Evolutionary conservation across 495 filamentous ascomycete species (phyloP).

Genomic region (Neurospora tetrasperma): DNA sequence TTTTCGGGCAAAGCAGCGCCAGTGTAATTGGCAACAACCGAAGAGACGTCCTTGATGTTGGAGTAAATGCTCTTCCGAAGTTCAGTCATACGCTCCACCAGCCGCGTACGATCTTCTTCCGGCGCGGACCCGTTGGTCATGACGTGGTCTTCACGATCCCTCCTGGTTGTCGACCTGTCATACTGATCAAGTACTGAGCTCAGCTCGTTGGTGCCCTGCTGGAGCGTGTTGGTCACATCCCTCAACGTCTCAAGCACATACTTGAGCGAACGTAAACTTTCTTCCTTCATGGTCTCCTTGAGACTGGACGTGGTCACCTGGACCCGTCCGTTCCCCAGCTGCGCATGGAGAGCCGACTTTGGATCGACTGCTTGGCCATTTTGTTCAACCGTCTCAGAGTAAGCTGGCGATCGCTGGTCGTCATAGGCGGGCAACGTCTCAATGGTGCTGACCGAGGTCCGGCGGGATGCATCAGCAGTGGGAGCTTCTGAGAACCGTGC

Average conservation of each 20-base stretch:
- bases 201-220: conserved; percentile 55
- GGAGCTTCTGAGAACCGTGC: not conserved
- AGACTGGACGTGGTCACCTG: conserved; percentile 77
- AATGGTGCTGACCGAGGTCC: conserved; percentile 39
- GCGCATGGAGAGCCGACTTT: conserved; percentile 8
- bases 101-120: conserved; percentile 26
- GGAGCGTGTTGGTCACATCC: conserved; percentile 65
- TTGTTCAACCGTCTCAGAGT: conserved; percentile 39
- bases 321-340: conserved; percentile 37
- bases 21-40: conserved; percentile 72
- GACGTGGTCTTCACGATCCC: conserved; percentile 11
- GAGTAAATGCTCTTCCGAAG: conserved; percentile 64
- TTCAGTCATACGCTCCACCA: conserved; percentile 51
- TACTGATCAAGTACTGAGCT: conserved; percentile 65
- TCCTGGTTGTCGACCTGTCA: conserved; percentile 36
- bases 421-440: conserved; percentile 76
- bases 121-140: conserved; percentile 13
- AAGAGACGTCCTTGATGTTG: conserved; percentile 65
- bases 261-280: conserved; percentile 64
- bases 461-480: conserved; percentile 19
- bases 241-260: conserved; percentile 69
- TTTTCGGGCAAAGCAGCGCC: conserved; percentile 79
- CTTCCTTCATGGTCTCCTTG: conserved; percentile 77
- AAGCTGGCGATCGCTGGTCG: conserved; percentile 59
- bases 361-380: conserved; percentile 6